phyloP scores from a whole-genome alignment of 2,329 filamentous ascomycete species.

The Penicillium freii region DNA sequence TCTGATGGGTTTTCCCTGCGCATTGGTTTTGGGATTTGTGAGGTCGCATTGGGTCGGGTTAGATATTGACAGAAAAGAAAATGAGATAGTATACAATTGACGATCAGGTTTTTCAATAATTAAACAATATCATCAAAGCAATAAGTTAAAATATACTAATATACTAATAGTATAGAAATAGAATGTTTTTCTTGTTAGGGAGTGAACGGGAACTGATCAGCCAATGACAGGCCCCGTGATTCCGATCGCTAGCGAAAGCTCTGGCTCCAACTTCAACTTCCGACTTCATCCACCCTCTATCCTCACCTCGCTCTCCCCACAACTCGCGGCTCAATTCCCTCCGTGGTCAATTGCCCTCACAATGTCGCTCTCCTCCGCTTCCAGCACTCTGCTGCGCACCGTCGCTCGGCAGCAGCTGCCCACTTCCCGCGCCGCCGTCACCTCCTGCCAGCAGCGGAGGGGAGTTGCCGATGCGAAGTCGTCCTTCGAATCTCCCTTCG shows the following conservation, averaged over 20 bases:
- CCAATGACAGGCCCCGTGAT: slow-evolving; percentile 44
- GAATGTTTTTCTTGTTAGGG: slow-evolving; percentile 12
- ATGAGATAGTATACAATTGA: slow-evolving; percentile 4
- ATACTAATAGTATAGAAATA: not conserved
- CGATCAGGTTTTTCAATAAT: not conserved
- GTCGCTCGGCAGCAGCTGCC: slow-evolving; percentile 49
- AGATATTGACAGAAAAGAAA: slow-evolving; percentile 1
- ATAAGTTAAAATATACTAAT: too few relatives aligned
- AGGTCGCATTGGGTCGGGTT: slow-evolving; percentile 18
- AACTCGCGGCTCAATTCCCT: slow-evolving; percentile 38
- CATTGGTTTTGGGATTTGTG: slow-evolving; percentile 9
- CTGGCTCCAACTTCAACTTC: slow-evolving; percentile 43
- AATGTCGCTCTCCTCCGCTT: slow-evolving; percentile 61
- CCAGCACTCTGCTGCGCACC: slow-evolving; percentile 66
- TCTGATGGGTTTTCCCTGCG: slow-evolving; percentile 9
- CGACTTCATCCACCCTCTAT: slow-evolving; percentile 37
- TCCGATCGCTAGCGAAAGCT: slow-evolving; percentile 44
- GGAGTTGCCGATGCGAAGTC: slow-evolving; percentile 41
- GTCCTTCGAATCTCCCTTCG: slow-evolving; percentile 57
- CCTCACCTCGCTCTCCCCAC: slow-evolving; percentile 30
- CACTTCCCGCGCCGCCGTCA: slow-evolving; percentile 42
- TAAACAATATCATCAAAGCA: not conserved
- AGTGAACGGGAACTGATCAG: slow-evolving; percentile 22
- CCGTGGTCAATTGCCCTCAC: slow-evolving; percentile 32
- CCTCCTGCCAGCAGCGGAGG: slow-evolving; percentile 45